These are phyloP conservation scores for Fusarium sp. DNA, from an alignment of 2,329 filamentous ascomycete genomes.

Conservation along the genomic window DNA sequence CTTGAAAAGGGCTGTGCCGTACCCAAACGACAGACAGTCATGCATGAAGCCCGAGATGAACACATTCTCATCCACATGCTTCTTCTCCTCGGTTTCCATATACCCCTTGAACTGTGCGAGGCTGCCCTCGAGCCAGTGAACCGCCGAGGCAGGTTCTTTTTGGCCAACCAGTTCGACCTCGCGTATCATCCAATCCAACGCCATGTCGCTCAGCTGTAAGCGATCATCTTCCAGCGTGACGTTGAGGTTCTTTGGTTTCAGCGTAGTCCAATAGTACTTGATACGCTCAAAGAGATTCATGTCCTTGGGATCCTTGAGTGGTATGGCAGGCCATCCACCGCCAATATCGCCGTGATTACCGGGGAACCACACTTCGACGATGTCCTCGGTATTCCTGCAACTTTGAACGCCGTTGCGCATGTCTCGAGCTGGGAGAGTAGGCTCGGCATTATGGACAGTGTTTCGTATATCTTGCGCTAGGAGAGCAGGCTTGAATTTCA, in stretches of 20 bases:
- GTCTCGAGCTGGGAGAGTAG: slow-evolving; percentile 57
- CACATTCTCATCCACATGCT: slow-evolving; percentile 39
- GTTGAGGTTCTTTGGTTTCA: slow-evolving; percentile 44
- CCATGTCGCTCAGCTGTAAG: slow-evolving; percentile 59
- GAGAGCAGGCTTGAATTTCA: slow-evolving; percentile 63
- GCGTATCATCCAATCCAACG: slow-evolving; percentile 62
- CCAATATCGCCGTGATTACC: slow-evolving; percentile 64
- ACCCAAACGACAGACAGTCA: slow-evolving; percentile 49
- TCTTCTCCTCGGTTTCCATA: slow-evolving; percentile 43
- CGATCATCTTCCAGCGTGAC: slow-evolving; percentile 44
- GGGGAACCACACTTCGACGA: slow-evolving; percentile 63
- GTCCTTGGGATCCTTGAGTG: slow-evolving; percentile 22
- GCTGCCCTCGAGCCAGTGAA: slow-evolving; percentile 48
- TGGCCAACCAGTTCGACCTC: slow-evolving; percentile 54
- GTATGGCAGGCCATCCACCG: slow-evolving; percentile 57
- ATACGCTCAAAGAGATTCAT: slow-evolving; percentile 46
- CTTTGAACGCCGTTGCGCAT: slow-evolving; percentile 22
- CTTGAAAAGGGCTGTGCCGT: slow-evolving; percentile 49
- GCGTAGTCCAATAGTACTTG: slow-evolving; percentile 48
- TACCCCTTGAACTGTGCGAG: slow-evolving; percentile 44
- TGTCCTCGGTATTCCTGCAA: slow-evolving; percentile 45
- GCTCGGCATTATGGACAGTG: slow-evolving; percentile 45
- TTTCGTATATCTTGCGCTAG: slow-evolving; percentile 52
- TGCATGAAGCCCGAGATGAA: slow-evolving; percentile 46
- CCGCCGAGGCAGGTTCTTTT: slow-evolving; percentile 36